Conservation (phyloP, 2,329 filamentous ascomycete species). For the Bipolaris zeicola region DNA sequence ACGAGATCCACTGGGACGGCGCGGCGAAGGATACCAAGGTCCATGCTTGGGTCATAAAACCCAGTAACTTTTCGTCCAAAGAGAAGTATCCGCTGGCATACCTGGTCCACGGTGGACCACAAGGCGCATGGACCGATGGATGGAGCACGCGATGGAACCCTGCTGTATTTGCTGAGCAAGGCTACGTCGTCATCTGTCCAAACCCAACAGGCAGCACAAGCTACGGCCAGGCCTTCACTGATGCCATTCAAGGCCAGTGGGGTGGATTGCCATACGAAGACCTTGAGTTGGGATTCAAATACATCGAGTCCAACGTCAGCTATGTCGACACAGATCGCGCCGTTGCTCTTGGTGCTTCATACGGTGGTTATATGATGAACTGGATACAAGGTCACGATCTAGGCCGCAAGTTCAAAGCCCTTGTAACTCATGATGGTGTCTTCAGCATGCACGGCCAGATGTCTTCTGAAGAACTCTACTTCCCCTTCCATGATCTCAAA, state of each 20-base stretch:
- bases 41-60: slow-evolving; percentile 73
- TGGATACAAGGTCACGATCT: slow-evolving; percentile 90
- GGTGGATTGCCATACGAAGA: slow-evolving; percentile 85
- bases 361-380: slow-evolving; percentile 59
- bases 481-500: slow-evolving; percentile 54
- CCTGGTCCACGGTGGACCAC: slow-evolving; percentile 82
- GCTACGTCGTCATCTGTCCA: slow-evolving; percentile 79
- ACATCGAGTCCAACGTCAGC: slow-evolving; percentile 67
- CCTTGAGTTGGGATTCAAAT: slow-evolving; percentile 76
- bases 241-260: slow-evolving; percentile 82
- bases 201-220: slow-evolving; percentile 85
- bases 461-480: slow-evolving; percentile 59
- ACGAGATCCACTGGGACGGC: slow-evolving; percentile 72
- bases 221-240: slow-evolving; percentile 77
- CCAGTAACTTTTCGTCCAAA: slow-evolving; percentile 65
- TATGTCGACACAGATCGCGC: slow-evolving; percentile 72
- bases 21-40: slow-evolving; percentile 64
- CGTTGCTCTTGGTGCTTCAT: slow-evolving; percentile 72
- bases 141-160: slow-evolving; percentile 89
- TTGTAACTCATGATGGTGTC: slow-evolving; percentile 87
- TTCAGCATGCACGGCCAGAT: slow-evolving; percentile 66
- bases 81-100: slow-evolving; percentile 81
- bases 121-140: slow-evolving; percentile 73
- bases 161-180: slow-evolving; percentile 83
- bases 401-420: slow-evolving; percentile 81